Evolutionary conservation across 768 basidiomycete genomes (phyloP), one percentile per base, ranked within the genome.

Genomic region (Russula virescens): DNA sequence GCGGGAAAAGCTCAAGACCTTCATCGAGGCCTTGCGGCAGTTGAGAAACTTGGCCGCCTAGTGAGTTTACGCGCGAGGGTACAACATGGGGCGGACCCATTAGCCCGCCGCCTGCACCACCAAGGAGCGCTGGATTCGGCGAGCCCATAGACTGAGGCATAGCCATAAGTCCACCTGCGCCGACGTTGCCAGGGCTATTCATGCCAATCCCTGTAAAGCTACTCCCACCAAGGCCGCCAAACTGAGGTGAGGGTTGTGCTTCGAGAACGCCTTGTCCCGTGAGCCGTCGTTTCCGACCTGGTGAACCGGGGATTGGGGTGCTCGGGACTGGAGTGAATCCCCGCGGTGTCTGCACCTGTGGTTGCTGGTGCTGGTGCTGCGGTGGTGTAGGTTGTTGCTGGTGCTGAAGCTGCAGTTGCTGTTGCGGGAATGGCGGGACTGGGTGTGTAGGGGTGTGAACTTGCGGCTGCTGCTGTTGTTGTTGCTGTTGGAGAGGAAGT

Each of bases 71-170:
- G 60, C 54, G 73, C 66, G 43, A 69, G 63, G 60, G 75, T 58
- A 60, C 66, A 34, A 58, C 61, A 43, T 58, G 67, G 43, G 77
- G 77, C 5, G 76, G 77, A 13, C 76, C 75, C 77, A 78, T 78
- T 48, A 77, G 60, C 25, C 75, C 71, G 35, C 72, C 72, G 2
- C 68, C 69, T 13, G 71, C 69, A 21, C 70, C 72, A n/a, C 71
- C 72, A 65, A 71, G 63, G 26, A 73, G 66, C 50, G 72, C 62
- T 25, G 67, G 68, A 5, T 68, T 68, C 2, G 65, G 66, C 3
- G 66, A 64, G 26, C 68, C 69, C 48, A 73, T 64, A 2, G 63
- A 35, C 34, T 60, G 57, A 2, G 50, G 48, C 40, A 60, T 38
- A 16, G 46, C 18, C 58, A 58, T 60, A 19, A 65, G 48, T 18